Percentiles rank a stretch among this genome's conserved stretches.
phyloP scores from a whole-genome alignment of 805 yeast genomes.

The Metschnikowia reukaufii region DNA sequence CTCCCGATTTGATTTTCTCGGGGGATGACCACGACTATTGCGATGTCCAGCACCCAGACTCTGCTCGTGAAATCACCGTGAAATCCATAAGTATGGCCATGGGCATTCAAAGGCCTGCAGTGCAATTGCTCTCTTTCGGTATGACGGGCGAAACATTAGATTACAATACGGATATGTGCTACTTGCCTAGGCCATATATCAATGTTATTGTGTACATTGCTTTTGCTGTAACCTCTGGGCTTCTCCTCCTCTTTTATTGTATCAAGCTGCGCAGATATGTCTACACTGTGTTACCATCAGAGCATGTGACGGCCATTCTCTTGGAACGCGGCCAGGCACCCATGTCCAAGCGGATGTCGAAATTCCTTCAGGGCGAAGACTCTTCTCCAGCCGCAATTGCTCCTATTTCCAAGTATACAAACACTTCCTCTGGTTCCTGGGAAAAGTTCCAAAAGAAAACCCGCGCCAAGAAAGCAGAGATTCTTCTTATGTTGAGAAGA shows the following conservation, averaged over 20 bases:
- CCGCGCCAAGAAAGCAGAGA: constrained; percentile 7
- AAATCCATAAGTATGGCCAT: constrained; percentile 43
- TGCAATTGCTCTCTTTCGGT: constrained; percentile 35
- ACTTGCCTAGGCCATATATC: constrained; percentile 46
- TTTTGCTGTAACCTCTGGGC: constrained; percentile 34
- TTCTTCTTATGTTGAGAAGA: constrained; percentile 1
- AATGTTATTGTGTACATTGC: constrained; percentile 40
- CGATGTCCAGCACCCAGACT: constrained; percentile 18
- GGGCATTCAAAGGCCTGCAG: constrained; percentile 42
- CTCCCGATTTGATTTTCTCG: constrained; percentile 25
- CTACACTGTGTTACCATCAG: constrained; percentile 30
- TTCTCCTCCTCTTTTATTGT: constrained; percentile 31
- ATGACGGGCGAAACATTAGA: constrained; percentile 12
- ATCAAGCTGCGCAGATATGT: constrained; percentile 28
- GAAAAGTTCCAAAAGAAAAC: constrained; percentile 3
- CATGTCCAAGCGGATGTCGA: constrained; percentile 27
- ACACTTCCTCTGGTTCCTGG: constrained; percentile 2
- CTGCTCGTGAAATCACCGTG: constrained; percentile 37
- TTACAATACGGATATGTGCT: constrained; percentile 44
- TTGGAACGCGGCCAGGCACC: constrained; percentile 12
- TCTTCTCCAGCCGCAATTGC: constrained; percentile 14
- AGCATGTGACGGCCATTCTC: constrained; percentile 13
- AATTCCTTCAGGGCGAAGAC: constrained; percentile 34
- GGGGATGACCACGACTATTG: constrained; percentile 32
- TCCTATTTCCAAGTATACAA: constrained; percentile 10